These are phyloP conservation scores for Drechslerella coelobrocha DNA, from an alignment of 2,329 filamentous ascomycete genomes.

Conservation along the genomic window DNA sequence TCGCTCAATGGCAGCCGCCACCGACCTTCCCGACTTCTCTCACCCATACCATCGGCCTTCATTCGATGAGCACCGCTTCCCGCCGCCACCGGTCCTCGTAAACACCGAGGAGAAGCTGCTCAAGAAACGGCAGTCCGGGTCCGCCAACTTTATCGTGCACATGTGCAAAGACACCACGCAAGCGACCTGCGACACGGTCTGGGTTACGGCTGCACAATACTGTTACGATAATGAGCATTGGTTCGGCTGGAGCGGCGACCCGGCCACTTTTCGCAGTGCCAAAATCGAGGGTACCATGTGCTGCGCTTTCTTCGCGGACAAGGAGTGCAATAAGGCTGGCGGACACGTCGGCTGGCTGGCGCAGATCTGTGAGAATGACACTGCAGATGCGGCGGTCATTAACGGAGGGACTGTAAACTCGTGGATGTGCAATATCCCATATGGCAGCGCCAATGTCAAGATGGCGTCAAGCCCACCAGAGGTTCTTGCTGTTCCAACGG, in stretches of 20 bases:
- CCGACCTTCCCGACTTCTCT: slow-evolving; percentile 40
- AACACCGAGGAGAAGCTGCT: slow-evolving; percentile 26
- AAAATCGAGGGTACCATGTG: slow-evolving; percentile 47
- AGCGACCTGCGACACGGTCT: slow-evolving; percentile 30
- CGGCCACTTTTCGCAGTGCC: slow-evolving; percentile 43
- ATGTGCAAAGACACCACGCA: slow-evolving; percentile 42
- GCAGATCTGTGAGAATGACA: slow-evolving; percentile 32
- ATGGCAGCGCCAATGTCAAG: slow-evolving; percentile 39
- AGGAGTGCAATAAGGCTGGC: slow-evolving; percentile 41
- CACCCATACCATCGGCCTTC: slow-evolving; percentile 43
- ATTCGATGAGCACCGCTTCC: slow-evolving; percentile 45
- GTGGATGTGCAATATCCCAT: slow-evolving; percentile 47
- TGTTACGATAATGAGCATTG: slow-evolving; percentile 47
- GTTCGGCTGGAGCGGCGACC: slow-evolving; percentile 48
- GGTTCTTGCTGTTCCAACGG: slow-evolving; percentile 23
- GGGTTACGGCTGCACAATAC: slow-evolving; percentile 45
- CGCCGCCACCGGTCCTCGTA: slow-evolving; percentile 23
- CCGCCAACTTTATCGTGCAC: slow-evolving; percentile 45
- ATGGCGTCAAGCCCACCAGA: slow-evolving; percentile 29
- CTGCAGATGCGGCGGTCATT: slow-evolving; percentile 25
- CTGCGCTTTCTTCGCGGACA: slow-evolving; percentile 42
- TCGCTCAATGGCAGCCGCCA: slow-evolving; percentile 22
- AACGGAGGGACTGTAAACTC: slow-evolving; percentile 31
- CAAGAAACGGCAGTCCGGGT: slow-evolving; percentile 35
- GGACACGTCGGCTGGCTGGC: slow-evolving; percentile 37